Evolutionary conservation across 345 rosid genomes (phyloP).

Genomic region (Turnera subulata): DNA sequence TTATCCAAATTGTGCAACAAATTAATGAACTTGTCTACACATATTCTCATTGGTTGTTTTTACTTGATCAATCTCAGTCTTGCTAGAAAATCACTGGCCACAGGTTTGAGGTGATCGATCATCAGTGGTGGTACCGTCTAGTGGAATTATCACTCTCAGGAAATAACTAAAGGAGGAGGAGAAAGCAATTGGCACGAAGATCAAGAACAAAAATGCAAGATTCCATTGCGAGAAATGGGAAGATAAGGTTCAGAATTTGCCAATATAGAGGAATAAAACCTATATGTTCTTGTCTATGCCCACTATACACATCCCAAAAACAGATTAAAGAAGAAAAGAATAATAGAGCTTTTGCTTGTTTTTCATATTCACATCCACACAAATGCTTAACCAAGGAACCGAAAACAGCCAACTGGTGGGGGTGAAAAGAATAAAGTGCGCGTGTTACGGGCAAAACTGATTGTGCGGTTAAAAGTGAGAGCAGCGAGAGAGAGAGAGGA

Average conservation of each 20-base stretch:
- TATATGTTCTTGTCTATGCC: background rate
- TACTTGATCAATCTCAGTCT: too few relatives aligned
- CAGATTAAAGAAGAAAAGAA: too few relatives aligned
- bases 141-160: too few relatives aligned
- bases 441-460: conserved; percentile 2
- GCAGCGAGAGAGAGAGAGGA: background rate
- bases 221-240: background rate
- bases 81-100: too few relatives aligned
- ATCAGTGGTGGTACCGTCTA: too few relatives aligned
- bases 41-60: too few relatives aligned
- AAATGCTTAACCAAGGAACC: background rate
- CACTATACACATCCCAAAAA: too few relatives aligned
- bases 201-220: conserved; percentile 5
- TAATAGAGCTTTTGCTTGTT: too few relatives aligned
- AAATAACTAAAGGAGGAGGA: background rate
- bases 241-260: background rate
- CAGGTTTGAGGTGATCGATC: too few relatives aligned
- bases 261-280: background rate
- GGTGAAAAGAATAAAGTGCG: conserved; percentile 2
- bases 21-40: too few relatives aligned
- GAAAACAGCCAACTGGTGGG: too few relatives aligned
- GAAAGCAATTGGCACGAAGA: background rate
- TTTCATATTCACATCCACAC: background rate
- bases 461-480: background rate
- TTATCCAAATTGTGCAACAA: too few relatives aligned